These are phyloP conservation scores for Amaranthus palmeri DNA, from an alignment of 148 eudicot species.

Conservation along the genomic window DNA sequence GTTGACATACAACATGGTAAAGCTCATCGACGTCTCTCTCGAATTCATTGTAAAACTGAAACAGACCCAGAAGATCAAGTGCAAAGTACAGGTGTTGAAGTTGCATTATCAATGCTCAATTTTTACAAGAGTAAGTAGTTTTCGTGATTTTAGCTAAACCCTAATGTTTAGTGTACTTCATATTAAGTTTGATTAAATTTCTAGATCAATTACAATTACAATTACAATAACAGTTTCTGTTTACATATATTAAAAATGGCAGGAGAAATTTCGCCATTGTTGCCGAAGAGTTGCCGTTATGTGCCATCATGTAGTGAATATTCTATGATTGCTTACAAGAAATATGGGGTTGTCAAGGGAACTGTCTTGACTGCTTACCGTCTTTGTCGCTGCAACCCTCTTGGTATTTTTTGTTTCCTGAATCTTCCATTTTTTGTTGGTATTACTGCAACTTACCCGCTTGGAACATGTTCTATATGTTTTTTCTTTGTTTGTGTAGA, in stretches of 20 bases:
- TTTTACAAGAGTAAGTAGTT: constrained; percentile 73
- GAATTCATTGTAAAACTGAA: constrained; percentile 21
- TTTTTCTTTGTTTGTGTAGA: no score
- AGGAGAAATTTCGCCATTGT: constrained; percentile 89
- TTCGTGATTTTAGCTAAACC: not conserved
- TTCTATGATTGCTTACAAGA: constrained; percentile 94
- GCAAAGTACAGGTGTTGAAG: constrained; percentile 54
- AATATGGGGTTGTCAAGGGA: constrained; percentile 84
- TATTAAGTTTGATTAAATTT: no score
- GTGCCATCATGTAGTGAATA: constrained; percentile 96
- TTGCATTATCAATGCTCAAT: constrained; percentile 68
- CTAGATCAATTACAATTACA: no score
- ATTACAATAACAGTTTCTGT: not conserved
- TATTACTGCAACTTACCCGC: no score
- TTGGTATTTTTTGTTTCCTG: constrained; percentile 37
- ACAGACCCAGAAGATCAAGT: constrained; percentile 35
- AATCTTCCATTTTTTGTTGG: not conserved
- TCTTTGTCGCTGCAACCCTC: constrained; percentile 90
- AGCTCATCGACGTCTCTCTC: constrained; percentile 3
- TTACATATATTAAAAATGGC: not conserved
- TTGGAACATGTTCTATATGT: no score
- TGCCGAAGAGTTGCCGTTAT: constrained; percentile 89
- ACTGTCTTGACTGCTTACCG: constrained; percentile 76
- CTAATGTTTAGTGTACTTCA: not conserved
- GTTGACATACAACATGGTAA: not conserved